Percentiles rank a stretch among this genome's conserved stretches.
phyloP scores from a whole-genome alignment of 352 stramenopile species.

The Phytophthora citrophthora region DNA sequence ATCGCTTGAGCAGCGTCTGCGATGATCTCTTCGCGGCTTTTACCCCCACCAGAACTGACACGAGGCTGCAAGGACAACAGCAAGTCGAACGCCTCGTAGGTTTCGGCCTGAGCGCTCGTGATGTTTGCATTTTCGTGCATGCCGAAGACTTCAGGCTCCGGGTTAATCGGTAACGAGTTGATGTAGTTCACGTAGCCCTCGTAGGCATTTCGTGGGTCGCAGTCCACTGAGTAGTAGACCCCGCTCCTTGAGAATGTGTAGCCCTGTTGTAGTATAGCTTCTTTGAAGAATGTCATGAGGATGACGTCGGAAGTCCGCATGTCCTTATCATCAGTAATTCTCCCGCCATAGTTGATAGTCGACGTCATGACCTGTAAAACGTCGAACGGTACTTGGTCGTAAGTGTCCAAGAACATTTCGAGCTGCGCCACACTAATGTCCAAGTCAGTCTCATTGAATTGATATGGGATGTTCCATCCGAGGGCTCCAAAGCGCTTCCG shows the following conservation, averaged over 20 bases:
- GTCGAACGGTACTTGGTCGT: constrained; percentile 85
- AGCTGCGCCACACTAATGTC: constrained; percentile 85
- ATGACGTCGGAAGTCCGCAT: constrained; percentile 92
- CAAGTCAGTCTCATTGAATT: constrained; percentile 97
- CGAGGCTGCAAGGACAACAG: constrained; percentile 88
- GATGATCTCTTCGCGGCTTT: constrained; percentile 90
- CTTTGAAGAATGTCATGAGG: constrained; percentile 91
- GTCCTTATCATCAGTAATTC: constrained; percentile 95
- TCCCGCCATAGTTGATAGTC: constrained; percentile 95
- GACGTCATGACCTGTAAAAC: constrained; percentile 94
- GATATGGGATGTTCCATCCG: constrained; percentile 97
- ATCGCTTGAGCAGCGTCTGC: constrained; percentile 85
- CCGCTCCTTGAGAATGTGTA: constrained; percentile 82
- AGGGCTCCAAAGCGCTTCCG: constrained; percentile 95
- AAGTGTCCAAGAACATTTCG: constrained; percentile 93
- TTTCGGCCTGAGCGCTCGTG: constrained; percentile 92
- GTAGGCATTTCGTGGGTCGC: constrained; percentile 72
- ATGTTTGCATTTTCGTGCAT: constrained; percentile 97
- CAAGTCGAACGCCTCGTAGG: constrained; percentile 90
- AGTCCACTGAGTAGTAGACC: constrained; percentile 72
- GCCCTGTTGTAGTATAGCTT: constrained; percentile 74
- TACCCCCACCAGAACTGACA: constrained; percentile 72
- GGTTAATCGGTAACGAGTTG: constrained; percentile 90
- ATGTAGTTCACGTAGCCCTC: constrained; percentile 94
- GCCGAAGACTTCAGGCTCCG: constrained; percentile 93